phyloP scores from a whole-genome alignment of 1,139 yeast genomes.

The Candida sp. region DNA sequence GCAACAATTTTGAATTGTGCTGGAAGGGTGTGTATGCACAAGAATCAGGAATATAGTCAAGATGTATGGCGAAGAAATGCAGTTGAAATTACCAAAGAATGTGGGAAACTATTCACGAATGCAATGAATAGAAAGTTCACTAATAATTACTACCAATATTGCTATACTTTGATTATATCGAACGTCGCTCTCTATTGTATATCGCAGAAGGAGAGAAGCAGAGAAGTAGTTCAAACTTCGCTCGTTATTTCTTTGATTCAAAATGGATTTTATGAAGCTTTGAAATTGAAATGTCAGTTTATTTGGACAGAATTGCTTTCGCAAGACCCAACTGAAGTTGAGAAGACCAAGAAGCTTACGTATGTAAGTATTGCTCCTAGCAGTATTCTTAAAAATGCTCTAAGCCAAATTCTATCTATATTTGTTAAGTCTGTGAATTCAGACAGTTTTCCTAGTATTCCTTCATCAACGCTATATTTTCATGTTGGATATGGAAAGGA shows the following conservation, averaged over 20 bases:
- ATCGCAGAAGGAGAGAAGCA: conserved; percentile 28
- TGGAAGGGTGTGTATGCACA: conserved; percentile 40
- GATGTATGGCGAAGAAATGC: conserved; percentile 34
- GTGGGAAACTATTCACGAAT: conserved; percentile 28
- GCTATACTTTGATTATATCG: conserved; percentile 26
- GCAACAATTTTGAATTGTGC: conserved; percentile 37
- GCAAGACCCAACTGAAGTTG: conserved; percentile 17
- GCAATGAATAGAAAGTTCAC: conserved; percentile 21
- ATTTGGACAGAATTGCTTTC: conserved; percentile 18
- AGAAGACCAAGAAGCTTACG: conserved; percentile 27
- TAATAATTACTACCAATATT: conserved; percentile 14
- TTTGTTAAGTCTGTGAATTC: conserved; percentile 34
- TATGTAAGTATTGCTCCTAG: conserved; percentile 32
- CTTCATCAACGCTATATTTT: conserved; percentile 23
- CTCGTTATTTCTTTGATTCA: conserved; percentile 48
- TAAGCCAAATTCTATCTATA: conserved; percentile 38
- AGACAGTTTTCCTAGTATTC: conserved; percentile 20
- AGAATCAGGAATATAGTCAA: conserved; percentile 38
- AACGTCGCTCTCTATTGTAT: conserved; percentile 25
- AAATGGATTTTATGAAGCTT: conserved; percentile 34
- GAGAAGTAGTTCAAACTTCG: conserved; percentile 35
- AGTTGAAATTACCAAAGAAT: conserved; percentile 35
- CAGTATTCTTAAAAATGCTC: conserved; percentile 36
- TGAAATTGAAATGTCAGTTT: conserved; percentile 19
- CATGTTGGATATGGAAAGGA: conserved; percentile 18